Evolutionary conservation across 1,284 basidiomycete species (phyloP).

Genomic region (Chondrostereum purpureum): DNA sequence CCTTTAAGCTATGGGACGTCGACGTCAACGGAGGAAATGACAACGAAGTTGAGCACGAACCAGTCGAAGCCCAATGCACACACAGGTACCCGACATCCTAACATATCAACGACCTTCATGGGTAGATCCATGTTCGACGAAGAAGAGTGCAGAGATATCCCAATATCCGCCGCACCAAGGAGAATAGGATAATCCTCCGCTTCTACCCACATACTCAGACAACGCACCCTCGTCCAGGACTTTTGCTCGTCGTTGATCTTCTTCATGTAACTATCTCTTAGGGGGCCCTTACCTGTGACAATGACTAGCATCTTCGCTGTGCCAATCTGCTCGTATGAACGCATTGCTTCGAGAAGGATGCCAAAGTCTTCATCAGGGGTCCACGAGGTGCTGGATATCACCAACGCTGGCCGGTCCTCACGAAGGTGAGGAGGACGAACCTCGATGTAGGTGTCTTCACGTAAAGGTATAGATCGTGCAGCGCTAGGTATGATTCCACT

Average conservation of each 20-base stretch:
- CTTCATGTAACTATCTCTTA: slow-evolving; percentile 69
- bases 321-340: slow-evolving; percentile 64
- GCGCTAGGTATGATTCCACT: slow-evolving; percentile 13
- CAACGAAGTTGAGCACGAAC: slow-evolving; percentile 35
- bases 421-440: slow-evolving; percentile 42
- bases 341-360: slow-evolving; percentile 72
- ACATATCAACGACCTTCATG: slow-evolving; percentile 99
- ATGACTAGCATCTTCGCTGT: slow-evolving; percentile 68
- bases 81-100: slow-evolving; percentile 92
- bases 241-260: slow-evolving; percentile 52
- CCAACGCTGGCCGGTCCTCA: slow-evolving; percentile 72
- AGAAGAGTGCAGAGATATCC: slow-evolving; percentile 86
- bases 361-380: slow-evolving; percentile 96
- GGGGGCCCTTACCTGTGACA: slow-evolving; percentile 90
- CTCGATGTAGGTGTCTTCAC: slow-evolving; percentile 26
- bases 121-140: slow-evolving; percentile 91
- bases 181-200: slow-evolving; percentile 83
- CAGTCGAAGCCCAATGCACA: slow-evolving; percentile 86
- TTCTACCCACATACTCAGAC: slow-evolving; percentile 83
- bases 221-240: slow-evolving; percentile 77
- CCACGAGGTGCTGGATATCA: slow-evolving; percentile 95
- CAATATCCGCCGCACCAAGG: slow-evolving; percentile 88
- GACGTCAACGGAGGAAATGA: background rate
- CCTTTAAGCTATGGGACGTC: slow-evolving; percentile 68
- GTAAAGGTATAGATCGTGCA: slow-evolving; percentile 10